These are phyloP conservation scores for Calamus simplicifolius DNA, from an alignment of 176 grass and related monocot genomes.

Conservation along the genomic window DNA sequence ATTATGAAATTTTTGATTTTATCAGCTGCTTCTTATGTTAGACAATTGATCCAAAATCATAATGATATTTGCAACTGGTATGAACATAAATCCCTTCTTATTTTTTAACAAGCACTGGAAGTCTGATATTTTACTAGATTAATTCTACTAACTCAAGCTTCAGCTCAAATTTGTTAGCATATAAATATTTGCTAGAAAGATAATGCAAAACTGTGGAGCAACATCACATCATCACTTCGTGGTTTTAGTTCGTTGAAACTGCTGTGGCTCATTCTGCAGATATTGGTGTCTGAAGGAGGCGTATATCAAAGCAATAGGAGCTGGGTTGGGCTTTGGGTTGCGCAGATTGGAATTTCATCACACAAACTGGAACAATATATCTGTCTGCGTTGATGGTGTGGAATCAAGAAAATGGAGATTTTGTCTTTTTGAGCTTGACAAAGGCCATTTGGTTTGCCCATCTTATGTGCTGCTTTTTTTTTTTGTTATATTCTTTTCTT, in stretches of 20 bases:
- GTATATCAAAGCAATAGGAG: conserved; percentile 69
- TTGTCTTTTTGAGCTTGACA: conserved; percentile 16
- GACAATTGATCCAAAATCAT: no score
- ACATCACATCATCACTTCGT: neutral
- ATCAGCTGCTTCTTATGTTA: no score
- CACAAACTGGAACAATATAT: conserved; percentile 42
- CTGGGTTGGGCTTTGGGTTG: conserved; percentile 69
- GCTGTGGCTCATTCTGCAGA: conserved; percentile 25
- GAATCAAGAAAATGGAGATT: conserved; percentile 40
- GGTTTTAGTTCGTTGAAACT: neutral
- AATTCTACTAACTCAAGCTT: no score
- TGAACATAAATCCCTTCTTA: no score
- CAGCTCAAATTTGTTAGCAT: no score
- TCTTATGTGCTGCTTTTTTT: neutral
- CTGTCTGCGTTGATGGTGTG: conserved; percentile 49
- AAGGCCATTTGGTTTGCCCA: conserved; percentile 15
- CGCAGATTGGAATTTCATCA: conserved; percentile 67
- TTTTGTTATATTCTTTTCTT: neutral
- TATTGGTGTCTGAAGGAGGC: conserved; percentile 91
- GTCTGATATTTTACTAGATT: no score
- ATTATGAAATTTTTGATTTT: no score
- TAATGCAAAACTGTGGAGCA: neutral
- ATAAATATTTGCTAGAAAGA: neutral
- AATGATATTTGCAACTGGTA: no score
- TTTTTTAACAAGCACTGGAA: no score